Conservation (phyloP, 2,329 filamentous ascomycete genomes). For the Aspergillus fumigatiaffinis region DNA sequence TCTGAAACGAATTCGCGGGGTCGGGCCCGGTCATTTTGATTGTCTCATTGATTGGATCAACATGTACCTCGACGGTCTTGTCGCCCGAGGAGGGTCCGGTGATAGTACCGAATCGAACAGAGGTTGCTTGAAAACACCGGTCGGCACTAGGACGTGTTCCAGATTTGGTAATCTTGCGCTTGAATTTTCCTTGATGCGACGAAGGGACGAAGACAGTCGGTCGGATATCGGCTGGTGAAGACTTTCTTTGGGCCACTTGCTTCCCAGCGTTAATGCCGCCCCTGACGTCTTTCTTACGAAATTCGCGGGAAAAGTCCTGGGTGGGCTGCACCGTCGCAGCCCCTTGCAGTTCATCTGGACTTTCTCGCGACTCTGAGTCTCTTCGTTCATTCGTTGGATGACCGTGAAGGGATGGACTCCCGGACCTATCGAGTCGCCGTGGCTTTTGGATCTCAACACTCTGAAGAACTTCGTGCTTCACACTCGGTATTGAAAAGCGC, state of each 20-base stretch:
- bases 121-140: conserved; percentile 14
- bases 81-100: conserved; percentile 5
- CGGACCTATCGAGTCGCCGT: neutral
- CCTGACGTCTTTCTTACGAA: conserved; percentile 5
- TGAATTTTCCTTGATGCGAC: conserved; percentile 7
- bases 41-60: conserved; percentile 9
- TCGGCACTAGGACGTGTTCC: neutral
- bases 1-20: neutral
- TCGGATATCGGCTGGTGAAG: conserved; percentile 32
- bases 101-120: conserved; percentile 20
- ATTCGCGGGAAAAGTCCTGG: conserved; percentile 8
- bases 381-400: conserved; percentile 5
- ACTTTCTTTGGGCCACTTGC: conserved; percentile 5
- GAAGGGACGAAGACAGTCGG: conserved; percentile 24
- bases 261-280: conserved; percentile 3
- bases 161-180: conserved; percentile 4
- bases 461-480: conserved; percentile 6
- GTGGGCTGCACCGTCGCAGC: conserved; percentile 26
- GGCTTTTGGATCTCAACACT: conserved; percentile 16
- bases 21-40: conserved; percentile 7
- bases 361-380: conserved; percentile 25
- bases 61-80: conserved; percentile 9
- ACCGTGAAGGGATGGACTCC: neutral
- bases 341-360: conserved; percentile 40
- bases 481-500: conserved; percentile 8